These are phyloP conservation scores for Triticum urartu DNA, from an alignment of 176 grass and related monocot genomes.

Conservation along the genomic window DNA sequence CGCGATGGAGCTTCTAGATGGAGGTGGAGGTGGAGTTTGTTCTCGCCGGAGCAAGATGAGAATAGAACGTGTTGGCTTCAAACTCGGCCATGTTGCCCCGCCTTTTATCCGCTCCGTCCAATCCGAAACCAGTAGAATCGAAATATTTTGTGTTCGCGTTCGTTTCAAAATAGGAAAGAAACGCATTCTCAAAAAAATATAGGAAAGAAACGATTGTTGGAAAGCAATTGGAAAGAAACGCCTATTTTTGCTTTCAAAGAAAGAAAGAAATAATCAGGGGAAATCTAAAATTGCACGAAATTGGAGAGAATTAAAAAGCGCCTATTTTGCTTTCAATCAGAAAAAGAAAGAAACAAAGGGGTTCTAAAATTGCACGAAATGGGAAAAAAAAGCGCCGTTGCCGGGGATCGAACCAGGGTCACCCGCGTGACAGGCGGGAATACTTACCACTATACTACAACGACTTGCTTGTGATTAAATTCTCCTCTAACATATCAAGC, in stretches of 20 bases:
- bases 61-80: neutral
- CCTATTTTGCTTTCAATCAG: too few relatives aligned
- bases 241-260: neutral
- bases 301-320: neutral
- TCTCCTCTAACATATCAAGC: too few relatives aligned
- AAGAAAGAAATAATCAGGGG: too few relatives aligned
- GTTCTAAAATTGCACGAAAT: neutral
- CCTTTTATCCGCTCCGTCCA: neutral
- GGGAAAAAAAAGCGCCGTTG: slow-evolving; percentile 40
- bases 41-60: too few relatives aligned
- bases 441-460: slow-evolving; percentile 99
- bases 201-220: neutral
- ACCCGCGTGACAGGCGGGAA: slow-evolving; percentile 93
- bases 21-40: too few relatives aligned
- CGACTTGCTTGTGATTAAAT: neutral
- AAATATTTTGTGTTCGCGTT: neutral
- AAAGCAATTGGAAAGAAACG: neutral
- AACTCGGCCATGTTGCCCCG: too few relatives aligned
- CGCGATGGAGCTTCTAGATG: neutral
- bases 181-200: neutral
- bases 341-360: too few relatives aligned
- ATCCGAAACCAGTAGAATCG: neutral
- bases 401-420: slow-evolving; percentile 98
- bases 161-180: neutral
- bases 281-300: neutral